Evolutionary conservation across 352 stramenopile genomes (phyloP), one percentile per base, ranked within the genome.

Genomic region (Detonula confervacea): DNA sequence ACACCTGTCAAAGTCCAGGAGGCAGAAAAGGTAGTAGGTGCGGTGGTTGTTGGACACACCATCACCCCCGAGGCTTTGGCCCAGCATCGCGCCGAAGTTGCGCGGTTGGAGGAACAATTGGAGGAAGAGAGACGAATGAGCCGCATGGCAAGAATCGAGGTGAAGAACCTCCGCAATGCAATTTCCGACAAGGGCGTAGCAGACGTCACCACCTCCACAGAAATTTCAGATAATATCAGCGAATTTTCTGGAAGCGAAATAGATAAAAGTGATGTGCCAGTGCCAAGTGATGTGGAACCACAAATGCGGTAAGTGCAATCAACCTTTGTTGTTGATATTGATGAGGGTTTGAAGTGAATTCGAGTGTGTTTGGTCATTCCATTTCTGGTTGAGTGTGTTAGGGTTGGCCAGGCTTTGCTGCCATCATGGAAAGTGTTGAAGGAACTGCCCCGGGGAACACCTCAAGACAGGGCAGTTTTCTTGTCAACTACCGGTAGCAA

Each of bases 121-220:
- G 81, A 91, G 65, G 83, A 82, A 52, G 87, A 94, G 78, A 69
- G 81, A 25, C 85, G 77, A 30, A 80, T 85, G 51, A 83, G 84
- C 29, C 81, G 77, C 46, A 81, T 85, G 44, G 85, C 86, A 24
- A 87, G 88, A 75, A 88, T 79, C 22, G 86, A 94, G 71, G 87
- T 94, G 49, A 94, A 92, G 24, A 87, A 87, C 59, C 69, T 94
- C 52, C 78, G 86, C n/a, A 78, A 87, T 4, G 78, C 78, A 7
- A 83, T 91, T 56, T 60, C 62, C 6, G 59, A 77, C 47, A 76
- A 82, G 73, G 68, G 67, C 29, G 64, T 79, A 33, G 42, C 68
- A 27, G 78, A 86, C 67, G 55, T 64, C 27, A 86, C 72, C 55
- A 55, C 72, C 42, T 77, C 77, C 16, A 75, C 73, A 33, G 74